Percentiles rank a stretch among this genome's conserved stretches.
Evolutionary conservation across 2,329 filamentous ascomycete genomes (phyloP).

Genomic region (Fusarium sp.): DNA sequence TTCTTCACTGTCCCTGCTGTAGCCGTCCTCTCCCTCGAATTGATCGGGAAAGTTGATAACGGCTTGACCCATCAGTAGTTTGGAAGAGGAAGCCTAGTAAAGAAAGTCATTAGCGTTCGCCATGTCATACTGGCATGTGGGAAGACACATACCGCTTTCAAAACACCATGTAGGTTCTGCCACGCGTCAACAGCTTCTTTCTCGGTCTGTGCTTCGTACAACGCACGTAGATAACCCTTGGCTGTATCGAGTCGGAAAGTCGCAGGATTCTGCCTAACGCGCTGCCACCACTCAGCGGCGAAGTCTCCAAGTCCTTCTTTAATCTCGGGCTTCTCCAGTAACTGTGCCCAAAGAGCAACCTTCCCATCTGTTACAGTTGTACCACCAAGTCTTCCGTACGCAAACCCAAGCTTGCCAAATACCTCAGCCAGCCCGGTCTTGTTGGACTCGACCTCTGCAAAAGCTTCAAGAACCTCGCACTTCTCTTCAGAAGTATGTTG

Average conservation of each 20-base stretch:
- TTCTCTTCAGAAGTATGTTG: conserved; percentile 28
- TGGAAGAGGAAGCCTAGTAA: background rate
- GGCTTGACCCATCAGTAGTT: background rate
- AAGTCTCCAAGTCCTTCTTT: background rate
- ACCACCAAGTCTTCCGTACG: background rate
- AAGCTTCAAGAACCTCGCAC: conserved; percentile 38
- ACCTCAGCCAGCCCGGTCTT: conserved; percentile 23
- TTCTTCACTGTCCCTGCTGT: background rate
- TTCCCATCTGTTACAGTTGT: background rate
- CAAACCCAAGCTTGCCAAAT: conserved; percentile 9
- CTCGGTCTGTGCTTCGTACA: background rate
- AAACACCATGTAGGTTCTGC: background rate
- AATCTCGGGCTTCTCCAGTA: background rate
- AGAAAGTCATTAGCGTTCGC: rapidly evolving
- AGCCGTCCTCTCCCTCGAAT: background rate
- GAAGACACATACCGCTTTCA: background rate
- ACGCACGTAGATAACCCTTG: background rate
- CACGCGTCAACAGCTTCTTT: background rate
- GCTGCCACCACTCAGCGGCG: background rate
- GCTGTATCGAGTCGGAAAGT: background rate
- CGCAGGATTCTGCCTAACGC: background rate
- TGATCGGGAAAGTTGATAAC: background rate
- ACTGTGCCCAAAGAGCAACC: background rate
- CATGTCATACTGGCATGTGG: rapidly evolving
- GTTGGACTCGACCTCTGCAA: conserved; percentile 31